Base-by-base conservation (phyloP, 768 basidiomycete genomes). In the Collybia sordida region DNA sequence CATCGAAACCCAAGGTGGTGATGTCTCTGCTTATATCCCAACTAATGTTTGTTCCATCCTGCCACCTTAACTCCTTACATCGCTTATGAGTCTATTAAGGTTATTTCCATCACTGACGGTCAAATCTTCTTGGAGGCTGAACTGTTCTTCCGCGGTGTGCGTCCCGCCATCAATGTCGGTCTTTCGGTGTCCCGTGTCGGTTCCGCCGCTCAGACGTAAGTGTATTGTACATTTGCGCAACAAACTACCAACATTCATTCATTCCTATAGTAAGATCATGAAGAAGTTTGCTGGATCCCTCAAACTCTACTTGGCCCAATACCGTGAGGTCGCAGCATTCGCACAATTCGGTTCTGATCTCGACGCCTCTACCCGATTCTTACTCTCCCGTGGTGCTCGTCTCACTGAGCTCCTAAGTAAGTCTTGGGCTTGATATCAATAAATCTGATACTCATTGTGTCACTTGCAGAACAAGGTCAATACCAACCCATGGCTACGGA, bases 61-160 rank as follows among this genome's bases (percentile, higher is more conserved):
- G 31, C 12, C 3, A 36, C 42, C 45, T 51, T 18, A 54, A 19
- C 41, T 21, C 14, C 17, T 46, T 25, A 31, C 23, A 47, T 42
- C 54, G 31, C 47, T 53, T 12, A 49, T 38, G 31, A 47, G 18
- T 58, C 59, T 42, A 14, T 52, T 25, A 51, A 97, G 92, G 95
- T 99, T 68, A 99, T 99, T 67, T 98, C 97, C 64, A 99, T 99
- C 71, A 99, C 97, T 45, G 96, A 99, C 66, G 97, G 97, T 65
- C 95, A 98, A 75, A 96, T 97, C 76, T 98, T 98, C 90, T 90
- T 98, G 89, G 96, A 98, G 73, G 94, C 96, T 64, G 96, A 98
- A 72, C 88, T 98, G 68, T 99, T 99, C 94, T 98, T 99, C 94
- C 95, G 97, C 81, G 97, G 97, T 86, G 90, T 98, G 60, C 93